Evolutionary conservation across 345 rosid species (phyloP).

Genomic region (Kernera saxatilis): DNA sequence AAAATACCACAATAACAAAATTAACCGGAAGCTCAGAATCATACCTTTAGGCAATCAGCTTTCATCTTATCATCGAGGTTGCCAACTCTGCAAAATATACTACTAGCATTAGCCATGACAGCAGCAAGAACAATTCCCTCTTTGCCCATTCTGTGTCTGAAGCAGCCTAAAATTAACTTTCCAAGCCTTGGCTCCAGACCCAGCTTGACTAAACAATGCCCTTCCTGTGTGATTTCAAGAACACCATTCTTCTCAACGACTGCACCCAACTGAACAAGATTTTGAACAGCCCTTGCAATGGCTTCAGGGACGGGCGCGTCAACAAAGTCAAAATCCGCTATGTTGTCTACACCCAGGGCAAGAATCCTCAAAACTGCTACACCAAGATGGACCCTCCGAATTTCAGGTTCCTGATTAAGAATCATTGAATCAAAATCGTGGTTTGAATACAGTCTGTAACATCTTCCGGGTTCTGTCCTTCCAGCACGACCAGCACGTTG

Average conservation of each 20-base stretch:
- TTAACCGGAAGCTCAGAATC: background rate
- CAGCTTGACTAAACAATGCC: constrained; percentile 59
- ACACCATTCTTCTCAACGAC: constrained; percentile 36
- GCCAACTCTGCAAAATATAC: constrained; percentile 91
- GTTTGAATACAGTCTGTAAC: constrained; percentile 69
- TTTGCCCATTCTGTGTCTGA: constrained; percentile 44
- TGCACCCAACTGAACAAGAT: constrained; percentile 79
- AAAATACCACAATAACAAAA: background rate
- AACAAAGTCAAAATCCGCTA: constrained; percentile 70
- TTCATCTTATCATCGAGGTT: constrained; percentile 56
- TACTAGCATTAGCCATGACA: constrained; percentile 80
- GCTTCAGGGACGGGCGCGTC: constrained; percentile 76
- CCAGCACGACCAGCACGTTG: constrained; percentile 99
- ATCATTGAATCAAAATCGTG: constrained; percentile 53
- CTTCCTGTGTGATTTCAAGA: constrained; percentile 63
- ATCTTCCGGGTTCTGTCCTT: constrained; percentile 81
- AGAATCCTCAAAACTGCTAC: constrained; percentile 80
- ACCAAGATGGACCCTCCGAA: constrained; percentile 88
- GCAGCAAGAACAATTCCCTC: constrained; percentile 94
- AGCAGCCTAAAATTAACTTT: constrained; percentile 64
- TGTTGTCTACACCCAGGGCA: constrained; percentile 57
- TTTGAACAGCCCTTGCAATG: constrained; percentile 62
- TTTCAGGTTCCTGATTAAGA: constrained; percentile 75
- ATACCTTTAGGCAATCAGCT: constrained; percentile 68
- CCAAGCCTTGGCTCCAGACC: constrained; percentile 94